These are phyloP conservation scores for Hura crepitans DNA, from an alignment of 441 rosid species.

Conservation along the genomic window DNA sequence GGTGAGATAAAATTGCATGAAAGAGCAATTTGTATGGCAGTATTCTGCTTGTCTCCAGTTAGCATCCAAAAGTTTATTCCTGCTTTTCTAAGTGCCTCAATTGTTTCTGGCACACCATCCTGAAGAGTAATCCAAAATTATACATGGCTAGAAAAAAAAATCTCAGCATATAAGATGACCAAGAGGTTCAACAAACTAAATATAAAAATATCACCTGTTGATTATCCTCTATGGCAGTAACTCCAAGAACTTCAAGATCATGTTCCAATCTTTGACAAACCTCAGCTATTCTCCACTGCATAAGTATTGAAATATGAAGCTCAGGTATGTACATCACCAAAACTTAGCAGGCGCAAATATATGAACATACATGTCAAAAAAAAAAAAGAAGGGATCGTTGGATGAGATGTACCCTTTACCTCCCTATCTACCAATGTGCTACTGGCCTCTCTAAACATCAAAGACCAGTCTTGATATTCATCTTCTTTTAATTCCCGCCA, in stretches of 20 bases:
- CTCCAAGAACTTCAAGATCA: slow-evolving; percentile 89
- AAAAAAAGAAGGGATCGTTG: slow-evolving; percentile 6
- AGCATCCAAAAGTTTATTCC: slow-evolving; percentile 84
- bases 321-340: slow-evolving; percentile 24
- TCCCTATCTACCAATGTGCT: slow-evolving; percentile 26
- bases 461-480: slow-evolving; percentile 87
- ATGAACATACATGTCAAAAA: not conserved
- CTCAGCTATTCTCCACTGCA: slow-evolving; percentile 99
- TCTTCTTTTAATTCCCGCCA: slow-evolving; percentile 86
- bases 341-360: not conserved
- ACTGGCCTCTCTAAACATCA: slow-evolving; percentile 32
- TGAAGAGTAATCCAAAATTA: slow-evolving; percentile 10
- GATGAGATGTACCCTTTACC: slow-evolving; percentile 45
- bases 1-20: slow-evolving; percentile 67
- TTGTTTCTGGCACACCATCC: slow-evolving; percentile 82
- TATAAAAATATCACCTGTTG: slow-evolving; percentile 58
- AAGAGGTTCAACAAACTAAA: slow-evolving; percentile 18
- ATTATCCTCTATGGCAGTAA: slow-evolving; percentile 96
- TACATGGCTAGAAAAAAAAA: slow-evolving; percentile 3
- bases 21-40: slow-evolving; percentile 77
- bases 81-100: slow-evolving; percentile 71
- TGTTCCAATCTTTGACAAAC: slow-evolving; percentile 88
- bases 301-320: slow-evolving; percentile 25
- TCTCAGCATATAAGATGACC: not conserved
- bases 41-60: slow-evolving; percentile 79